Conservation (phyloP, 1,139 yeast genomes). For the Scheffersomyces lignicola region DNA sequence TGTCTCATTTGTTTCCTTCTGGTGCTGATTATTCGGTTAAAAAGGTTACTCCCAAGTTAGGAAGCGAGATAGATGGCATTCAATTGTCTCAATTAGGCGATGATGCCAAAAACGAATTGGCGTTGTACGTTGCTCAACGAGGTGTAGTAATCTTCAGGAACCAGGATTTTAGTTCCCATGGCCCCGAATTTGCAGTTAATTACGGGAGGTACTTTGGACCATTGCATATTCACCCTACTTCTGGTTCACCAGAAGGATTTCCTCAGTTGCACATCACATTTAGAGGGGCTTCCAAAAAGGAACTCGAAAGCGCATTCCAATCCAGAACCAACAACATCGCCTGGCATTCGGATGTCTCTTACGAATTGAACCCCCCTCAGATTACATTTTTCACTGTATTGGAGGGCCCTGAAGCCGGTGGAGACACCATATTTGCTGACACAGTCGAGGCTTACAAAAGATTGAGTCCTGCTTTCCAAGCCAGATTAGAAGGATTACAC, state of each 20-base stretch:
- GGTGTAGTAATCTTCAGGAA: conserved; percentile 42
- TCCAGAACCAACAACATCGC: conserved; percentile 28
- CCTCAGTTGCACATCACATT: conserved; percentile 38
- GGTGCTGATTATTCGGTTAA: conserved; percentile 10
- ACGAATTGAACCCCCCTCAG: conserved; percentile 41
- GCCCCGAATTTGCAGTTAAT: conserved; percentile 32
- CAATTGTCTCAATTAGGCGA: conserved; percentile 28
- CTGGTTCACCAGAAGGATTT: conserved; percentile 38
- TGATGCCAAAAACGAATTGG: conserved; percentile 36
- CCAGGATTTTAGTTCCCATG: conserved; percentile 35
- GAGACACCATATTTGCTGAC: conserved; percentile 39
- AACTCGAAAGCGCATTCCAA: conserved; percentile 23
- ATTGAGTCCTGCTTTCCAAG: conserved; percentile 27
- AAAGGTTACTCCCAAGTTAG: conserved; percentile 26
- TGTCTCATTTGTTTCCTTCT: conserved; percentile 17
- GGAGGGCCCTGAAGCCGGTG: conserved; percentile 43
- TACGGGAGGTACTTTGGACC: conserved; percentile 38
- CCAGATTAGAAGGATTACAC: conserved; percentile 25
- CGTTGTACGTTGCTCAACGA: conserved; percentile 38
- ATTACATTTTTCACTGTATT: conserved; percentile 37
- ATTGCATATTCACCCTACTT: conserved; percentile 41
- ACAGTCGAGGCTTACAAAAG: conserved; percentile 31
- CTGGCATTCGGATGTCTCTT: conserved; percentile 45
- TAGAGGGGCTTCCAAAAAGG: conserved; percentile 28
- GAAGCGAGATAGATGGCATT: conserved; percentile 24